Base-by-base conservation (phyloP, 2,329 filamentous ascomycete species). In the Monosporascus sp. region DNA sequence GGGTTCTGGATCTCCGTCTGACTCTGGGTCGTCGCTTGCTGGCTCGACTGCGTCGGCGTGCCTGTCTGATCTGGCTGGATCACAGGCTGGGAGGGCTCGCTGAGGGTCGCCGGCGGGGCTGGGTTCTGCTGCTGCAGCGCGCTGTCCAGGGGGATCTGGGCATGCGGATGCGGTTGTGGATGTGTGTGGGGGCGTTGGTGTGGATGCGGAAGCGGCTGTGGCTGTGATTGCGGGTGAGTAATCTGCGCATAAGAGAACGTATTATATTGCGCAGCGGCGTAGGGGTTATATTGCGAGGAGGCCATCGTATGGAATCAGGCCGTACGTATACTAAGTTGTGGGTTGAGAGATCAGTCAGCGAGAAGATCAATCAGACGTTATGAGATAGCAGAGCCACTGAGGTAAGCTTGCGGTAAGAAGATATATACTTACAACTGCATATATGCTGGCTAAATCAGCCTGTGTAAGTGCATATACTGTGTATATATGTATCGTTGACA, bases 141-240 rank as follows among this genome's bases (percentile, higher is more conserved):
- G 51, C 20, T 37, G 51, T 46, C 7, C 38, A 19, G 8, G 48
- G 19, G 5, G 44, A 44, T 31, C 37, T 45, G 16, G 52, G 46
- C n/a, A 50, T 37, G 19, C 49, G 26, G n/a, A 52, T 53, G 5
- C 50, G 53, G 27, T 20, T 37, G 38, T 27, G 41, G 48, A 24
- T 54, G 52, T 5, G 44, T 17, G 17, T 48, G 52, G 14, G 38
- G 50, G 22, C 48, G 50, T 20, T 44, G 37, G 26, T 45, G 48
- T 6, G 41, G 27, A 48, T 55, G 60, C 17, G 52, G 38, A 40
- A 50, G 58, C 44, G 54, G 24, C 20, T 54, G 54, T 7, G 41
- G 41, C 26, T 54, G 48, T n/a, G 41, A 24, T 41, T 50, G 48
- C 22, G 48, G 48, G 11, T 50, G 48, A 20, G 9, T 14, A 6